A percentile compares a stretch with the other conserved stretches of the same genome.
Conservation (phyloP, 2,329 filamentous ascomycete genomes). For the Botrytis cinerea region DNA sequence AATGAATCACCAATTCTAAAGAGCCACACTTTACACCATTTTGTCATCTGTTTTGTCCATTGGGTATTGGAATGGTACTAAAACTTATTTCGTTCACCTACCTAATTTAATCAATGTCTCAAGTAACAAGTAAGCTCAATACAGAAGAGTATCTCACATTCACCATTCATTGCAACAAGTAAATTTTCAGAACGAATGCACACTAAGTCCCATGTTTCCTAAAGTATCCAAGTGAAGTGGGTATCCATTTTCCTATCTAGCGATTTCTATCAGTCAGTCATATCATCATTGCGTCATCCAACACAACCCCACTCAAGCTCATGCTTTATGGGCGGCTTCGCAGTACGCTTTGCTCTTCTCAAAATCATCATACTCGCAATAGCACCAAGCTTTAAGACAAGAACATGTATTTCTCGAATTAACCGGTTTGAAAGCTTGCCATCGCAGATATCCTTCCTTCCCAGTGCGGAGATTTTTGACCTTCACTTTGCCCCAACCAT, state of each 20-base stretch:
- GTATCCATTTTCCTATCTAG: neutral
- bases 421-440: conserved; percentile 11
- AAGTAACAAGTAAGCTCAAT: neutral
- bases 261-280: neutral
- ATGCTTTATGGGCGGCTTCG: neutral
- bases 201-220: neutral
- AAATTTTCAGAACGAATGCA: neutral
- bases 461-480: conserved; percentile 17
- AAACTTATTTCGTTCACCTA: too few relatives aligned
- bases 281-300: neutral
- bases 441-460: conserved; percentile 12
- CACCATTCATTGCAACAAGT: too few relatives aligned
- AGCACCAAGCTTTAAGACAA: neutral
- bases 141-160: neutral
- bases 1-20: neutral
- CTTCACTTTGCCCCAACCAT: conserved; percentile 7
- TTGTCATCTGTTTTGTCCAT: neutral
- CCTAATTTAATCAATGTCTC: neutral
- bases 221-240: neutral
- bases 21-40: neutral
- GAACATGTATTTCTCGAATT: neutral
- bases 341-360: conserved; percentile 5
- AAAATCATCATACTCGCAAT: conserved; percentile 19
- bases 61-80: too few relatives aligned
- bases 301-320: too few relatives aligned